Evolutionary conservation across 306 rosid genomes (phyloP).

Genomic region (Sindora glabra): DNA sequence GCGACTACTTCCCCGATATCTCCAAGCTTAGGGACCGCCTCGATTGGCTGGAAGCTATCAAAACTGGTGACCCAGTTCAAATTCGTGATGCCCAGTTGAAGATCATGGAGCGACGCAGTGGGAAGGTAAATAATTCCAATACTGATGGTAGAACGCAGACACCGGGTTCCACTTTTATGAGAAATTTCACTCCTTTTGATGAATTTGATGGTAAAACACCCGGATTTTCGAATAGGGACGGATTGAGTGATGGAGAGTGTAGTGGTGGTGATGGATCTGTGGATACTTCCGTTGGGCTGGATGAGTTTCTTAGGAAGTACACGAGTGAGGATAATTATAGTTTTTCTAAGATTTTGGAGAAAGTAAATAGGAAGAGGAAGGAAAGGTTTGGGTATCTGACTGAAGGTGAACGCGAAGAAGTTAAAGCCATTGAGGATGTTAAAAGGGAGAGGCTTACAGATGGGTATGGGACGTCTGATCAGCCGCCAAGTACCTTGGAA

Average conservation of each 20-base stretch:
- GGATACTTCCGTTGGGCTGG: constrained; percentile 52
- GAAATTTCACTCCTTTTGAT: constrained; percentile 69
- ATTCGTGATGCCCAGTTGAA: constrained; percentile 91
- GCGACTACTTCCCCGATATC: constrained; percentile 95
- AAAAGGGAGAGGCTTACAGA: constrained; percentile 86
- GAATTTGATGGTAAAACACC: constrained; percentile 57
- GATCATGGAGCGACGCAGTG: constrained; percentile 76
- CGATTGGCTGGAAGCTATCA: constrained; percentile 89
- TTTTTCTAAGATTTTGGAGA: constrained; percentile 70
- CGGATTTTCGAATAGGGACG: constrained; percentile 9
- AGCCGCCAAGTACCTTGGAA: constrained; percentile 81
- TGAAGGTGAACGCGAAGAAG: constrained; percentile 58
- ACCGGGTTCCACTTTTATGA: constrained; percentile 76
- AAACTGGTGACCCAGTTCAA: constrained; percentile 67
- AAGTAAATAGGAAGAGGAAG: constrained; percentile 95
- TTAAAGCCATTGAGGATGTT: constrained; percentile 54
- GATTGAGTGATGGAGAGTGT: constrained; percentile 6
- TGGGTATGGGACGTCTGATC: constrained; percentile 89
- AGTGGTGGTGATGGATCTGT: constrained; percentile 21
- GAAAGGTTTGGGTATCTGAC: constrained; percentile 65
- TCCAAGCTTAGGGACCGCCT: constrained; percentile 92
- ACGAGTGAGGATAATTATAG: constrained; percentile 90
- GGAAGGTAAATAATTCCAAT: constrained; percentile 40
- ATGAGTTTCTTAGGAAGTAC: constrained; percentile 68
- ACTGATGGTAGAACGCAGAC: constrained; percentile 52